phyloP scores from a whole-genome alignment of 495 filamentous ascomycete genomes.

The Achaetomiella virescens region DNA sequence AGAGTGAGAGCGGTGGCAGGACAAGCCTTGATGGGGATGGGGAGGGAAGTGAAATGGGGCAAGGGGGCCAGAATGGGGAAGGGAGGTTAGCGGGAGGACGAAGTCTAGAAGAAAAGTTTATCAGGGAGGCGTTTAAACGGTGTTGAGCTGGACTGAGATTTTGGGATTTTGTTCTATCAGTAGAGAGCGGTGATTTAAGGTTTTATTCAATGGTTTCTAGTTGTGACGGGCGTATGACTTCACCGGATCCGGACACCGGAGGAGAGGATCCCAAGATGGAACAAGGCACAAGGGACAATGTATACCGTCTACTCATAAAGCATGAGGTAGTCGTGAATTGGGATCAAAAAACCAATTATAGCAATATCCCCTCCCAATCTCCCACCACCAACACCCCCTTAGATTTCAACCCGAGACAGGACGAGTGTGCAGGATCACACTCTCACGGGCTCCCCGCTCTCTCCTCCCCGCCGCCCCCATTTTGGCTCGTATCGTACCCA shows the following conservation, averaged over 20 bases:
- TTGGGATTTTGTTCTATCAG: neutral
- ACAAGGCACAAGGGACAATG: too few species aligned
- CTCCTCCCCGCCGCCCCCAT: conserved; percentile 50
- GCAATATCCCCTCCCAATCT: too few species aligned
- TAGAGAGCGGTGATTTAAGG: neutral
- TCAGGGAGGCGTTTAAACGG: conserved; percentile 38
- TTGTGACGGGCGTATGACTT: too few species aligned
- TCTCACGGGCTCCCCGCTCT: too few species aligned
- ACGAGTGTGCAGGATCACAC: too few species aligned
- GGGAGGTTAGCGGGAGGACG: neutral
- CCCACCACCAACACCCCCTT: neutral
- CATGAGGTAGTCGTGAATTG: too few species aligned
- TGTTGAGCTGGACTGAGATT: conserved; percentile 39
- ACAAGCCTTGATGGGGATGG: conserved; percentile 32
- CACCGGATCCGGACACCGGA: too few species aligned
- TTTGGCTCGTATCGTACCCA: conserved; percentile 64
- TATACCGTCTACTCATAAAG: too few species aligned
- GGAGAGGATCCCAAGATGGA: too few species aligned
- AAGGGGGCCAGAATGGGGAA: conserved; percentile 12
- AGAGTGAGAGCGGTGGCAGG: conserved; percentile 35
- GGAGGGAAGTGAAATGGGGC: conserved; percentile 21
- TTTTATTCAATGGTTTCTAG: neutral
- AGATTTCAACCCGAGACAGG: neutral
- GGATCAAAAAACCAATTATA: too few species aligned
- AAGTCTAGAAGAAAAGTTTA: conserved; percentile 25